Evolutionary conservation across 768 basidiomycete genomes (phyloP).

Genomic region (Pleurotus cornucopiae): DNA sequence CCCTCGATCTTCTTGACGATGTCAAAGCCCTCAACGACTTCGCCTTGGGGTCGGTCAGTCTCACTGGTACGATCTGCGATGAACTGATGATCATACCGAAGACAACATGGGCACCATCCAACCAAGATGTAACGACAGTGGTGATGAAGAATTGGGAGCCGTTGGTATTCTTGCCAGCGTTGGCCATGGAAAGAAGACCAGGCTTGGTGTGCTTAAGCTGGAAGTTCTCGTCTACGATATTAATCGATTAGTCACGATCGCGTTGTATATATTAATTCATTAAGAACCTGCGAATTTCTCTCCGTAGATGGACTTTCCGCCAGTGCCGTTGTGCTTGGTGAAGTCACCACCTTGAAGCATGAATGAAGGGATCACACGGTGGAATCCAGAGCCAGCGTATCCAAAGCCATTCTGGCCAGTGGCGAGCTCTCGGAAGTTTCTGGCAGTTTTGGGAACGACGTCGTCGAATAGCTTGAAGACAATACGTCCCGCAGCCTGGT

Average conservation of each 20-base stretch:
- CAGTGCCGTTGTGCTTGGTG: constrained; percentile 62
- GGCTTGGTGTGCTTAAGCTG: constrained; percentile 66
- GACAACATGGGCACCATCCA: constrained; percentile 82
- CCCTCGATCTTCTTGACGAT: constrained; percentile 42
- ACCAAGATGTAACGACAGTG: constrained; percentile 72
- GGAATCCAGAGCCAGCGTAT: constrained; percentile 67
- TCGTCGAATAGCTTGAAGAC: constrained; percentile 85
- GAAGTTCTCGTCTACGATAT: constrained; percentile 77
- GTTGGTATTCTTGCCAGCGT: constrained; percentile 79
- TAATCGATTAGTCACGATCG: neutral
- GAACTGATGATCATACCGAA: constrained; percentile 51
- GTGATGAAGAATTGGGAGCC: constrained; percentile 90
- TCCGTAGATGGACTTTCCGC: constrained; percentile 79
- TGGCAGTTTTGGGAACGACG: constrained; percentile 67
- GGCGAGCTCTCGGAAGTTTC: constrained; percentile 87
- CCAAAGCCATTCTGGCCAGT: constrained; percentile 73
- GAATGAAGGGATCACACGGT: constrained; percentile 80
- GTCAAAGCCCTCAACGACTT: constrained; percentile 65
- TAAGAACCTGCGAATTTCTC: constrained; percentile 56
- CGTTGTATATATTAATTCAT: neutral
- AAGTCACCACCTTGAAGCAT: constrained; percentile 95
- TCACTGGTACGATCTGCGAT: too few species aligned
- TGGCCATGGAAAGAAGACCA: constrained; percentile 75
- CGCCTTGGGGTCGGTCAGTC: constrained; percentile 29
- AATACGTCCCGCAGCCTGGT: constrained; percentile 46